Base-by-base conservation (phyloP, 768 basidiomycete genomes). In the Lentinula lateritia region DNA sequence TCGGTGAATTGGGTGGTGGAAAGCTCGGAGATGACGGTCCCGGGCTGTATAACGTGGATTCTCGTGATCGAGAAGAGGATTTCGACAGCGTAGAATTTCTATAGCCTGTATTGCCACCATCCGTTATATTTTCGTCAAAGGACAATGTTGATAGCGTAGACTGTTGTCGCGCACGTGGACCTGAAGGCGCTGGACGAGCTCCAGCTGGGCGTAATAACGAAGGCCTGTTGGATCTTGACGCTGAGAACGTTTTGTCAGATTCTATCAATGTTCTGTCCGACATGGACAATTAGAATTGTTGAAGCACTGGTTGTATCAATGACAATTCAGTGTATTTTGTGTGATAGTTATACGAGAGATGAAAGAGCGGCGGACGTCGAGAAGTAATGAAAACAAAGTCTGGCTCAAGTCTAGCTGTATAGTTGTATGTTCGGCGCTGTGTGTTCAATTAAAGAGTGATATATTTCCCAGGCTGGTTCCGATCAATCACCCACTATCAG, bases 21-120 rank as follows among this genome's bases (percentile, higher is more conserved):
- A 39, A 52, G 28, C 45, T 41, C 1, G 59, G 59, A 5, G 59
- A 60, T 12, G 59, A 50, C 46, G 59, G 59, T n/a, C 50, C 50
- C 5, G 59, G 48, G 50, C 59, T 60, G 50, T 60, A 60, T 23
- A 52, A 32, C 10, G 59, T 23, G 8, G 59, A 60, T 45, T 60
- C 59, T 41, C 50, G 41, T 15, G 58, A 60, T 32, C 36, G 48
- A 34, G 59, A 50, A 41, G 59, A 60, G 12, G 23, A 23, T 58
- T 39, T 45, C 13, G 56, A 58, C 10, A 60, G 35, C 36, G 50
- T 52, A 20, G 59, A 60, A 43, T 52, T 28, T 52, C 59, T 38
- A 10, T 52, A 32, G 13, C 46, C 15, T 23, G 23, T n/a, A 6
- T 18, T n/a, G n/a, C n/a, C 39, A 6, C 50, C 48, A 41, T 52